Evolutionary conservation across 495 filamentous ascomycete species (phyloP), one percentile per base, ranked within the genome.

Genomic region (Stereocaulon alpinum): DNA sequence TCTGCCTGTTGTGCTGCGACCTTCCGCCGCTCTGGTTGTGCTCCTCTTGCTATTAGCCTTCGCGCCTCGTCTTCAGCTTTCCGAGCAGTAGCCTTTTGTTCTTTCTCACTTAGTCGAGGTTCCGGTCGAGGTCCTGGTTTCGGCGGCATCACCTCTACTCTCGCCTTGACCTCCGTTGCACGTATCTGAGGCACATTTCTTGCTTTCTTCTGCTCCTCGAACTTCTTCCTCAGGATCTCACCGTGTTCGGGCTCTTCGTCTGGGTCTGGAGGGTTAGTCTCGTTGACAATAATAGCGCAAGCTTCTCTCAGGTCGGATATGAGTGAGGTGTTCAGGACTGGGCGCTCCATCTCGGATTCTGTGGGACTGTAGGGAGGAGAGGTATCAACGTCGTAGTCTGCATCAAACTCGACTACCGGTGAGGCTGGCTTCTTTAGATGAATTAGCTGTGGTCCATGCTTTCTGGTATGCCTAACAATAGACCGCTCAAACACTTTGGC

Each of bases 361-460:
- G 63, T 64, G 7, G 65, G 65, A 50, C 63, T 67, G 45, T 67
- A 67, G 24, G 64, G 64, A 54, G 65, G 65, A 12, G 65, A 67
- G 17, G 60, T 58, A 50, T 67, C 63, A n/a, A 58, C 52, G 18
- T 64, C 63, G 41, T 67, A 64, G 27, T 64, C 60, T 7, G 52
- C 47, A 27, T 22, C 34, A 50, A 51, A 47, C 42, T 62, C 63
- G 14, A 53, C 6, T 14, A 54, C n/a, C 27, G 60, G 41, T 15
- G 63, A 49, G 32, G 59, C 34, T 20, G 51, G 47, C 40, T 61
- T 61, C 54, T 65, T 40, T 40, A 43, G 55, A 49, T 12, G 24
- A 20, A 32, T 62, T 15, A 64, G 58, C 37, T 54, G 15, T 54
- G 18, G 15, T 60, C 20, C 56, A 45, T 29, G 50, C 22, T 34